These are phyloP conservation scores for Hypomontagnella submonticulosa DNA, from an alignment of 495 filamentous ascomycete genomes.

Conservation along the genomic window DNA sequence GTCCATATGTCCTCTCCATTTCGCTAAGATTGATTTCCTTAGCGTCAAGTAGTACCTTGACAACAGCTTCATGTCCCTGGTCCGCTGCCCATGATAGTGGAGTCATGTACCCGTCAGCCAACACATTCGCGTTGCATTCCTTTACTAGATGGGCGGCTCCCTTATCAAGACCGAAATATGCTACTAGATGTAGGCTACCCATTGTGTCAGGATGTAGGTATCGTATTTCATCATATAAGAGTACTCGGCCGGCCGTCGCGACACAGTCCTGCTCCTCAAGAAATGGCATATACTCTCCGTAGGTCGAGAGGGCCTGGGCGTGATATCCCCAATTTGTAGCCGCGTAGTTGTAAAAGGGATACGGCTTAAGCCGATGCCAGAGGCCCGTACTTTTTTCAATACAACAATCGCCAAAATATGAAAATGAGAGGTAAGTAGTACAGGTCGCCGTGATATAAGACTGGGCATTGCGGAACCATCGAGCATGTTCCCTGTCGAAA, in stretches of 20 bases:
- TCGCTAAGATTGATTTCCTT: background rate
- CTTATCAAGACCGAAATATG: slow-evolving; percentile 37
- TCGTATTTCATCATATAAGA: no score
- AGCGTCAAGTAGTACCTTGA: slow-evolving; percentile 9
- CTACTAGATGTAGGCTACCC: slow-evolving; percentile 45
- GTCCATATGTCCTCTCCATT: no score
- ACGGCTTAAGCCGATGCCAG: no score
- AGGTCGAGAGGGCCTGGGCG: slow-evolving; percentile 28
- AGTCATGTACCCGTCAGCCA: background rate
- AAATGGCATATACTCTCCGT: background rate
- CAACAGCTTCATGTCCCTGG: slow-evolving; percentile 14
- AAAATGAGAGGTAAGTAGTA: slow-evolving; percentile 57
- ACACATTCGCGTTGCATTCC: background rate
- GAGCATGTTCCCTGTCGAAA: slow-evolving; percentile 42
- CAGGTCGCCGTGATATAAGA: slow-evolving; percentile 52
- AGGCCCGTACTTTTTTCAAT: no score
- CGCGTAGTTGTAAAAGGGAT: slow-evolving; percentile 55
- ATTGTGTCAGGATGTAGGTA: no score
- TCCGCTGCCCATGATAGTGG: slow-evolving; percentile 30
- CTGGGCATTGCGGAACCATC: slow-evolving; percentile 51
- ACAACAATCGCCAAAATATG: no score
- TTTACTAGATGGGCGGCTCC: background rate
- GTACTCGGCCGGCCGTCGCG: no score
- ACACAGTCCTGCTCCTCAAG: slow-evolving; percentile 9
- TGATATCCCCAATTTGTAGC: slow-evolving; percentile 58